These are phyloP conservation scores for Detonula confervacea DNA, from an alignment of 352 stramenopile genomes.

Conservation along the genomic window DNA sequence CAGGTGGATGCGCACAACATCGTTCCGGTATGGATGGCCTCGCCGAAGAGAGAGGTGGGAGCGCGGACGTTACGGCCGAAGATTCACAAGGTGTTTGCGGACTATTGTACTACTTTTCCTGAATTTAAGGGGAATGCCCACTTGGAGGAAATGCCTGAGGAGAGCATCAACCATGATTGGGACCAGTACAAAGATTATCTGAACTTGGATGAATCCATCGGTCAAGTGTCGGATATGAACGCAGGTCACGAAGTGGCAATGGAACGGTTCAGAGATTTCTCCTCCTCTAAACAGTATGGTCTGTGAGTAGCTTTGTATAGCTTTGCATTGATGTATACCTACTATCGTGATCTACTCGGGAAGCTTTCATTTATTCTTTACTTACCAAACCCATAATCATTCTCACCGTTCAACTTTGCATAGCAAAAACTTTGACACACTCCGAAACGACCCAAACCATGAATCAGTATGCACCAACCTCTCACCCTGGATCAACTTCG, in stretches of 20 bases:
- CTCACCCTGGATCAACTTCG: slow-evolving; percentile 89
- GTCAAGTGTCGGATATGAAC: slow-evolving; percentile 41
- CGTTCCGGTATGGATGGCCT: slow-evolving; percentile 92
- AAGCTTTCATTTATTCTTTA: neutral
- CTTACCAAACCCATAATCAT: neutral
- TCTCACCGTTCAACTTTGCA: slow-evolving; percentile 17
- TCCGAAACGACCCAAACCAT: slow-evolving; percentile 96
- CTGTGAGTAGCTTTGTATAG: slow-evolving; percentile 30
- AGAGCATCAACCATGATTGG: slow-evolving; percentile 53
- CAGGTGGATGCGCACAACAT: slow-evolving; percentile 98
- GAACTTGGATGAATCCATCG: slow-evolving; percentile 70
- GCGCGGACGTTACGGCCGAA: slow-evolving; percentile 97
- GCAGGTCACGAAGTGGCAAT: slow-evolving; percentile 69
- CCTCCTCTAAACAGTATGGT: slow-evolving; percentile 56
- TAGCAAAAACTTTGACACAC: slow-evolving; percentile 89
- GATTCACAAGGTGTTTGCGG: slow-evolving; percentile 91
- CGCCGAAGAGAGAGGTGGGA: slow-evolving; percentile 94
- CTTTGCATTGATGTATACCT: slow-evolving; percentile 18
- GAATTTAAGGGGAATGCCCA: slow-evolving; percentile 75
- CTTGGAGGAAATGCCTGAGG: slow-evolving; percentile 36
- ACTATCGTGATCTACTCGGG: too few relatives aligned
- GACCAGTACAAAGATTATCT: slow-evolving; percentile 54
- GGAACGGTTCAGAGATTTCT: slow-evolving; percentile 77
- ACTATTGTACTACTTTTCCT: slow-evolving; percentile 88
- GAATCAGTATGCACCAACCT: slow-evolving; percentile 88